Base-by-base conservation (phyloP, 805 yeast genomes). In the Clavispora vitiphila region DNA sequence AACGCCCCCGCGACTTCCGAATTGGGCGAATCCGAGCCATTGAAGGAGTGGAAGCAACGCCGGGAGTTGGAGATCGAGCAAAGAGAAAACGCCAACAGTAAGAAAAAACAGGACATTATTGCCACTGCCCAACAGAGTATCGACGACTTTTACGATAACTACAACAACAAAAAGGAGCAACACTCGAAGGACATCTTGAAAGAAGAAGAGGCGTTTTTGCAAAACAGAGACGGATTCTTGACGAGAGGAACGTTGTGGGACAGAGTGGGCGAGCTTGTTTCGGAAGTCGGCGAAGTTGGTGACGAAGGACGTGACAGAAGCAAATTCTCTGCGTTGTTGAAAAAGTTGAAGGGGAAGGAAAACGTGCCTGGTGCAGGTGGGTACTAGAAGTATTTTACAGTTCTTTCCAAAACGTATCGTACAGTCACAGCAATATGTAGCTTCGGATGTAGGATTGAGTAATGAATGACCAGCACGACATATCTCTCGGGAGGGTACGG, bases 111-210 rank as follows among this genome's bases (percentile, higher is more conserved):
- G 23, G 87, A 81, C 46, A 74, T 88, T 44, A 76, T 83, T 42
- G 76, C 78, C 39, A 82, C 83, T 48, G 98, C 98, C 8, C 78
- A 79, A 56, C 80, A 81, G 60, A 81, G 88, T 40, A 79, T 89
- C 56, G 96, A 91, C 61, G 96, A 86, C 49, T 91, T 91, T 63
- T 91, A 91, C 64, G 96, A 87, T 54, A 83, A 82, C 58, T 91
- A 91, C 72, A 89, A 87, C 67, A 71, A 74, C 58, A 90, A 90
- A 69, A 84, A 81, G 63, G 91, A 87, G 40, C 76, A 76, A 50
- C 77, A 80, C 39, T 67, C 81, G 42, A 81, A 77, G 46, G 74
- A 76, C 44, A 82, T 86, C 10, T 71, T 73, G 58, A 69, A 71
- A 39, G 93, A 84, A 52, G 86, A 87, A 53, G 80, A 77, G 50